Evolutionary conservation across 495 filamentous ascomycete species (phyloP).

Genomic region (Penicillium parvum): DNA sequence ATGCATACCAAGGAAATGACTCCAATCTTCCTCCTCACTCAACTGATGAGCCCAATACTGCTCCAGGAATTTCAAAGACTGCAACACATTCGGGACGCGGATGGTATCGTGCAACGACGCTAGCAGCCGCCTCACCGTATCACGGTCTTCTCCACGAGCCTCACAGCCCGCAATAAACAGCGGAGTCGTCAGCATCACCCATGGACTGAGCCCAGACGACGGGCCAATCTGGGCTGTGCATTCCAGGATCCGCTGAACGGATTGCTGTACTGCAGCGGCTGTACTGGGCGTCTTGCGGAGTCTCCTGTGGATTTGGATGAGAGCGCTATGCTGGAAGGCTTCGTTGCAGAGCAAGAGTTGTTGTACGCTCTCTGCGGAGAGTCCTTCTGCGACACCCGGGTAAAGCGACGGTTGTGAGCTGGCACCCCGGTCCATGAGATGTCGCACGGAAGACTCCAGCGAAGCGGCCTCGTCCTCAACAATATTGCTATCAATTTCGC

Average conservation of each 20-base stretch:
- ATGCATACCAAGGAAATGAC: constrained; percentile 39
- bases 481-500: constrained; percentile 21
- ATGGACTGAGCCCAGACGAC: constrained; percentile 39
- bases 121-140: constrained; percentile 32
- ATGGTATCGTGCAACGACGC: constrained; percentile 41
- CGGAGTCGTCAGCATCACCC: constrained; percentile 46
- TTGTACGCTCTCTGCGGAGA: constrained; percentile 31
- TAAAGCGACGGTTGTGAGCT: constrained; percentile 34
- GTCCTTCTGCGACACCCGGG: constrained; percentile 34
- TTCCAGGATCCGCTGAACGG: constrained; percentile 40
- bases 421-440: constrained; percentile 34
- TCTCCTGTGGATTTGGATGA: constrained; percentile 43
- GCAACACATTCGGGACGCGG: constrained; percentile 43
- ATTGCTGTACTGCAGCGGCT: constrained; percentile 34
- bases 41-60: constrained; percentile 40
- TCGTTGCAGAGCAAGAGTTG: constrained; percentile 45
- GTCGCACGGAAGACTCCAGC: constrained; percentile 33
- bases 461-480: constrained; percentile 28
- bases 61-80: constrained; percentile 43
- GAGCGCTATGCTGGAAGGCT: constrained; percentile 43
- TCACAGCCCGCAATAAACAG: constrained; percentile 47
- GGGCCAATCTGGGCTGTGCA: constrained; percentile 42
- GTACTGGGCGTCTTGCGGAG: constrained; percentile 34
- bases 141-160: constrained; percentile 36
- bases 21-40: constrained; percentile 43